phyloP scores from a whole-genome alignment of 352 stramenopile species.

The Thraustochytrium sp. region DNA sequence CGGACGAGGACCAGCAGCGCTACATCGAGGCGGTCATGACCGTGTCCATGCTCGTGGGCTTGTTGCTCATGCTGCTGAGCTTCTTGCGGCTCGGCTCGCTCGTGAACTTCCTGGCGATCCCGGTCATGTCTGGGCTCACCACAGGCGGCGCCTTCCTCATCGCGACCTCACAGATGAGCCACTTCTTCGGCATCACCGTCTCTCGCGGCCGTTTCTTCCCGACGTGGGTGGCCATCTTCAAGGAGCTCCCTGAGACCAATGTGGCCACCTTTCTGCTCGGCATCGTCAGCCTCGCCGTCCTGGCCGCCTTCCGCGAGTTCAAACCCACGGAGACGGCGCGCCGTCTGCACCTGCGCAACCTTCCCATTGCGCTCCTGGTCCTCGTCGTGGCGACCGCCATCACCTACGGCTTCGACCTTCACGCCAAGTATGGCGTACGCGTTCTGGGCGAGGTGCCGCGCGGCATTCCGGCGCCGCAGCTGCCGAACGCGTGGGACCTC shows the following conservation, averaged over 20 bases:
- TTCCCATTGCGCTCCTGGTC: constrained; percentile 45
- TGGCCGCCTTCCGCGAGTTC: not conserved
- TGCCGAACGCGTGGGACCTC: constrained; percentile 15
- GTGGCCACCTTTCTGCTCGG: not conserved
- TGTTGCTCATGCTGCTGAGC: constrained; percentile 13
- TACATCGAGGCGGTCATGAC: constrained; percentile 28
- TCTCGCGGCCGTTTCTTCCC: constrained; percentile 27
- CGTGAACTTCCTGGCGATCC: constrained; percentile 29
- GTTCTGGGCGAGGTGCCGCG: constrained; percentile 43
- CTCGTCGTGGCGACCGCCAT: constrained; percentile 46
- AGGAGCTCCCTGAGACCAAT: not conserved
- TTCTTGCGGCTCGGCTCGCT: not conserved
- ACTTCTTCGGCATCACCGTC: constrained; percentile 45
- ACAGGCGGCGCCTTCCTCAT: constrained; percentile 41
- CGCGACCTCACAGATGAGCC: constrained; percentile 30
- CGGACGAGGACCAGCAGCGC: not conserved
- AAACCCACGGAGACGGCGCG: not conserved
- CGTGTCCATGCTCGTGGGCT: not conserved
- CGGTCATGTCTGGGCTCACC: constrained; percentile 37
- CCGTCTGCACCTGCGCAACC: constrained; percentile 11
- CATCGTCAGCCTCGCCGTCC: not conserved
- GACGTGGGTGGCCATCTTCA: not conserved
- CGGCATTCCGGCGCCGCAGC: constrained; percentile 37
- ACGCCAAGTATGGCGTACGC: constrained; percentile 45
- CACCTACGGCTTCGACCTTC: constrained; percentile 14